phyloP scores from a whole-genome alignment of 345 rosid species.

The Rhizophora apiculata region DNA sequence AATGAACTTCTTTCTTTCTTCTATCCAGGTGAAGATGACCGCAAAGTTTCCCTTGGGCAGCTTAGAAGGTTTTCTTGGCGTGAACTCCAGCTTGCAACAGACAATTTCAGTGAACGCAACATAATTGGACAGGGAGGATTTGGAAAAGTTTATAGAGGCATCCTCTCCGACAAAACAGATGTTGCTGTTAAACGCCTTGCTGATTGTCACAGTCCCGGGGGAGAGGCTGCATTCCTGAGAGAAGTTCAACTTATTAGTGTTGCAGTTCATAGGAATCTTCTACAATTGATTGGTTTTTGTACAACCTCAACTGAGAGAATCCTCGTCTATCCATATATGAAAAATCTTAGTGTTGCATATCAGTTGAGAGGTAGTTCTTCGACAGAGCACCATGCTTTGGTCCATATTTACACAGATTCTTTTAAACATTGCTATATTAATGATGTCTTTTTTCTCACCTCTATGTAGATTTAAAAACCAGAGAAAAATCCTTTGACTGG shows the following conservation, averaged over 20 bases:
- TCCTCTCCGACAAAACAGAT: slow-evolving; percentile 68
- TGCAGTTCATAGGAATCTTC: slow-evolving; percentile 81
- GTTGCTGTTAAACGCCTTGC: slow-evolving; percentile 84
- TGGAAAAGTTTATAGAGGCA: slow-evolving; percentile 85
- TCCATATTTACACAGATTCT: not conserved
- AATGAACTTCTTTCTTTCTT: not conserved
- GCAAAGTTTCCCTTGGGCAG: slow-evolving; percentile 64
- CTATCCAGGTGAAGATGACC: slow-evolving; percentile 66
- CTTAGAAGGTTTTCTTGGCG: slow-evolving; percentile 73
- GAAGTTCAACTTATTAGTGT: slow-evolving; percentile 82
- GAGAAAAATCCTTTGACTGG: slow-evolving; percentile 80
- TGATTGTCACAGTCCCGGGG: slow-evolving; percentile 70
- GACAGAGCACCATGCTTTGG: not conserved
- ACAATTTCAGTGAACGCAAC: slow-evolving; percentile 71
- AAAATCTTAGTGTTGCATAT: slow-evolving; percentile 76
- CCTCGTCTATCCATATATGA: slow-evolving; percentile 90
- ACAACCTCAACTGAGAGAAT: slow-evolving; percentile 73
- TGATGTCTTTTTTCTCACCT: not conserved
- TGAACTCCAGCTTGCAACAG: slow-evolving; percentile 74
- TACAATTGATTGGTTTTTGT: slow-evolving; percentile 73
- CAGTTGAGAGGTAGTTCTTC: slow-evolving; percentile 64
- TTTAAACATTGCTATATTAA: no score
- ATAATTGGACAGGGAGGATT: slow-evolving; percentile 92
- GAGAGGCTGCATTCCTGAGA: slow-evolving; percentile 82
- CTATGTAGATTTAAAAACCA: slow-evolving; percentile 56